Percentiles rank a stretch among this genome's conserved stretches.
Evolutionary conservation across 2,329 filamentous ascomycete genomes (phyloP).

Genomic region (Colletotrichum endophyticum): DNA sequence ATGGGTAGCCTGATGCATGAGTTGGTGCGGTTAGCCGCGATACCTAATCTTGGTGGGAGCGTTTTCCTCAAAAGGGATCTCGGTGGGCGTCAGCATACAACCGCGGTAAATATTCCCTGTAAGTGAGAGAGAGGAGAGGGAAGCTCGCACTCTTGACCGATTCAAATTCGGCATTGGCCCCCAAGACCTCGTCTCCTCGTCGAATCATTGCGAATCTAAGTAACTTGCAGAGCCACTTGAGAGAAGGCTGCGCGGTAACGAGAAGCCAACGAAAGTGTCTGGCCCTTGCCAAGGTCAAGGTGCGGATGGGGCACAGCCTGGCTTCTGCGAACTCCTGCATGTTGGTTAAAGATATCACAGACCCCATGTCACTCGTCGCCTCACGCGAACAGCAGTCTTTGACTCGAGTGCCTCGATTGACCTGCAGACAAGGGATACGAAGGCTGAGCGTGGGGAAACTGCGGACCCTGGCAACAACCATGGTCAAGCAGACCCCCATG

Average conservation of each 20-base stretch:
- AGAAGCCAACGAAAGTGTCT: background rate
- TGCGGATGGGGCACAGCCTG: background rate
- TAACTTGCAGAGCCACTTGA: background rate
- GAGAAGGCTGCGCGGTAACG: background rate
- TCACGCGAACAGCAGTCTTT: background rate
- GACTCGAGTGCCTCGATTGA: background rate
- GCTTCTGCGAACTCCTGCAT: background rate
- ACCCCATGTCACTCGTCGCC: background rate
- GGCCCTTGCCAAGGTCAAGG: background rate
- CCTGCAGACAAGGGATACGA: background rate
- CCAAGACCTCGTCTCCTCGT: background rate
- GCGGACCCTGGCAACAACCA: background rate
- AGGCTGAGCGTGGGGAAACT: background rate
- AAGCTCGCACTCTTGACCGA: background rate
- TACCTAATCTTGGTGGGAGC: background rate
- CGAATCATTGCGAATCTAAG: background rate
- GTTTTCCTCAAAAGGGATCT: background rate
- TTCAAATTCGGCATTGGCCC: background rate
- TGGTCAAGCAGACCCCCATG: background rate
- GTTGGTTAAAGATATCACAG: background rate
- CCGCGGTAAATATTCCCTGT: background rate
- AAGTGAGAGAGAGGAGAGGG: background rate
- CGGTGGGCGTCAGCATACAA: background rate
- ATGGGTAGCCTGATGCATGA: background rate
- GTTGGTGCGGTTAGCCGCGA: background rate